Conservation (phyloP, 2,329 filamentous ascomycete species). For the Hypoxylon sp. region DNA sequence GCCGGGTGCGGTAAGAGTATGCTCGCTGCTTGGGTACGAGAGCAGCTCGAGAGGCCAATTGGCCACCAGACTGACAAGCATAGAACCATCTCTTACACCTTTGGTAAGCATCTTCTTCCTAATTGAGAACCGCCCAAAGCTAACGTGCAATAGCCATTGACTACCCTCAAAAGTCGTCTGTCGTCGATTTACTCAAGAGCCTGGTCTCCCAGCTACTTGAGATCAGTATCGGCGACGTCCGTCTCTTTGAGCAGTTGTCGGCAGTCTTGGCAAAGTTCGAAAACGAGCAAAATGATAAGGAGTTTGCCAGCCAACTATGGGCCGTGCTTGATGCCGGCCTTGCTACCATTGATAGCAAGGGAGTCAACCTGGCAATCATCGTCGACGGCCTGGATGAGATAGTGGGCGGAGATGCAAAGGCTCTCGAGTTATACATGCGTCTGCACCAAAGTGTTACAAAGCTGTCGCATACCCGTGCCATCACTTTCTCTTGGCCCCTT, state of each 20-base stretch:
- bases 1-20: slow-evolving; percentile 50
- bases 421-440: slow-evolving; percentile 43
- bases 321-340: slow-evolving; percentile 46
- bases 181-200: slow-evolving; percentile 48
- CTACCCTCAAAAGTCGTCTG: slow-evolving; percentile 43
- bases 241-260: slow-evolving; percentile 46
- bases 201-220: slow-evolving; percentile 51
- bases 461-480: slow-evolving; percentile 40
- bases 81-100: slow-evolving; percentile 48
- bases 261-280: slow-evolving; percentile 40
- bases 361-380: slow-evolving; percentile 46
- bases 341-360: slow-evolving; percentile 41
- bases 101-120: slow-evolving; percentile 42
- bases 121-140: neutral
- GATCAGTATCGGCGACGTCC: slow-evolving; percentile 49
- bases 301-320: slow-evolving; percentile 47
- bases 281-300: slow-evolving; percentile 34
- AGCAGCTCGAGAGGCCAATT: slow-evolving; percentile 50
- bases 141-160: slow-evolving; percentile 41
- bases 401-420: slow-evolving; percentile 34
- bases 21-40: slow-evolving; percentile 51
- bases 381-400: slow-evolving; percentile 51
- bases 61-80: slow-evolving; percentile 44
- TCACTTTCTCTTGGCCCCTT: slow-evolving; percentile 49
- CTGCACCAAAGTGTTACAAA: slow-evolving; percentile 44